Base-by-base conservation (phyloP, 805 yeast species). In the Brettanomyces bruxellensis region DNA sequence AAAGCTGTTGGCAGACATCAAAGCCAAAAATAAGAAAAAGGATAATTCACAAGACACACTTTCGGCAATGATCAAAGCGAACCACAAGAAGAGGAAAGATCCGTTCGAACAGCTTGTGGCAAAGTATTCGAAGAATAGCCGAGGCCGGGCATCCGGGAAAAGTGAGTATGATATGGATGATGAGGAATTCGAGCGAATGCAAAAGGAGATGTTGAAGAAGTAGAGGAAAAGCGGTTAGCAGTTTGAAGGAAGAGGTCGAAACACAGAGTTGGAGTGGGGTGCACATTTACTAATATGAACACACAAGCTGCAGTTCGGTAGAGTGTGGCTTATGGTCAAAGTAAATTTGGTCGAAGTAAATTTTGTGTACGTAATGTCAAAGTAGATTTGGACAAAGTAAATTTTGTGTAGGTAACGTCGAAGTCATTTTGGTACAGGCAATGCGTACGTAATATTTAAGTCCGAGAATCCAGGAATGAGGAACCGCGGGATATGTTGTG, bases 151-250 rank as follows among this genome's bases (percentile, higher is more conserved):
- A 37, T 18, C 22, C n/a, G 34, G 32, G 43, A 46, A 47, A 28
- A 38, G 32, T 6, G 54, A 53, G 41, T 55, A 61, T 45, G 77
- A 73, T 4, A 57, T 74, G 0, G 70, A 66, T 48, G 82, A 78
- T 39, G 77, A 65, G 3, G 81, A 76, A 54, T 78, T 78, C 51
- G 71, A 69, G 11, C 60, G 59, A 49, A 65, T 74, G 24, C 79
- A 74, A 52, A 55, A 56, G 49, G 64, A 69, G 49, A 48, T 56
- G 54, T 42, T 50, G 41, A 44, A 40, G 3, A 46, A 46, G 45
- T 48, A 47, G 38, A 47, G 46, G 34, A 45, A 43, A 25, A 43
- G 39, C 25, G 12, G 43, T 13, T 38, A 8, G 18, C 18, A 18
- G 18, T 18, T 18, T 18, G 18, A 18, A 18, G 18, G 18, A 18